Conservation (phyloP, 805 yeast species). For the Wickerhamiella dianesei region DNA sequence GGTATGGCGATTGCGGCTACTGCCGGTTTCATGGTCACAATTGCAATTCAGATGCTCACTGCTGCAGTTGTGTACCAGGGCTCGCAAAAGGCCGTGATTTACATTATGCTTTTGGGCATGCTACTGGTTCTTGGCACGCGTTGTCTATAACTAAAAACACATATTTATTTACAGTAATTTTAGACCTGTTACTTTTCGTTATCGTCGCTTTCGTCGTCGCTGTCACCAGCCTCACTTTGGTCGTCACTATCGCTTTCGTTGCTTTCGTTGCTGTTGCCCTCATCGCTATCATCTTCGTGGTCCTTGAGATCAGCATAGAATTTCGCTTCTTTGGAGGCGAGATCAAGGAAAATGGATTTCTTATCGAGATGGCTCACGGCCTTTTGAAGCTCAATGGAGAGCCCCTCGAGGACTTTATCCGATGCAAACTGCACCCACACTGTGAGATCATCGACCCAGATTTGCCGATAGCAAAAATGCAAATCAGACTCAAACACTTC, state of each 20-base stretch:
- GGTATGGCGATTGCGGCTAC: conserved; percentile 60
- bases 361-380: conserved; percentile 7
- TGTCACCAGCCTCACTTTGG: conserved; percentile 3
- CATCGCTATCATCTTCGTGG: not conserved
- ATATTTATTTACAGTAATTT: not conserved
- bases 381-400: conserved; percentile 14
- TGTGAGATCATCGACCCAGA: conserved; percentile 18
- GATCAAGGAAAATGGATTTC: conserved; percentile 4
- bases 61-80: conserved; percentile 74
- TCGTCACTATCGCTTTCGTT: conserved; percentile 12
- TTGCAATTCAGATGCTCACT: conserved; percentile 75
- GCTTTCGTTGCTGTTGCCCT: conserved; percentile 1
- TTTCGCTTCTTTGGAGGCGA: conserved; percentile 1
- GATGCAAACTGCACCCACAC: conserved; percentile 20
- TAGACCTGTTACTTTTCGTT: not conserved
- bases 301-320: not conserved
- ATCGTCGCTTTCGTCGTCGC: not conserved
- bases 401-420: conserved; percentile 11
- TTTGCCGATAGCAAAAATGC: conserved; percentile 16
- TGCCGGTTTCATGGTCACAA: conserved; percentile 71
- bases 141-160: conserved; percentile 5
- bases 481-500: conserved; percentile 47
- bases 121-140: conserved; percentile 11
- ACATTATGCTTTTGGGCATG: conserved; percentile 51
- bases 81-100: conserved; percentile 40